Conservation (phyloP, 257 asterid species). For the Nicotiana paniculata region DNA sequence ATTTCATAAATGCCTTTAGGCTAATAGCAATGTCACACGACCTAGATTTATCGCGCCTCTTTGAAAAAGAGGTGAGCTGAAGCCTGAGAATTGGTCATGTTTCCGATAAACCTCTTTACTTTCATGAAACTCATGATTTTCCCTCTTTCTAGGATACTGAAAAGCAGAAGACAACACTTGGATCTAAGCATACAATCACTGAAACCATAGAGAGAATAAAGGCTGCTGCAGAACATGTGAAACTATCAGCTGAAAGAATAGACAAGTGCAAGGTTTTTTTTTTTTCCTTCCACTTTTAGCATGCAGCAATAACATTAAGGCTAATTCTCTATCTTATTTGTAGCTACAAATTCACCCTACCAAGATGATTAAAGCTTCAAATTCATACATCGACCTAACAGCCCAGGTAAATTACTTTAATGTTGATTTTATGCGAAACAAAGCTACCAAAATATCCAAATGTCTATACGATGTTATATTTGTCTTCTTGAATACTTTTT, state of each 20-base stretch:
- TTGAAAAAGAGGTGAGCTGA: conserved; percentile 20
- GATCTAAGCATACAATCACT: conserved; percentile 15
- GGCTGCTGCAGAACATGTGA: conserved; percentile 22
- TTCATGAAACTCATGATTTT: background rate
- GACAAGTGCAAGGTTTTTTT: conserved; percentile 15
- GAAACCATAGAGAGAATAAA: conserved; percentile 22
- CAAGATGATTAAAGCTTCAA: conserved; percentile 11
- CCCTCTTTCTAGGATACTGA: conserved; percentile 9
- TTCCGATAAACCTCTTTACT: background rate
- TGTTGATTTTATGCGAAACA: background rate
- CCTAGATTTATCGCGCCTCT: conserved; percentile 25
- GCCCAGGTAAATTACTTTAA: conserved; percentile 15
- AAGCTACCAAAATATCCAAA: background rate
- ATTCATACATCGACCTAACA: conserved; percentile 15
- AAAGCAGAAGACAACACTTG: conserved; percentile 22
- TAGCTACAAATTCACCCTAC: conserved; percentile 17
- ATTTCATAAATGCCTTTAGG: conserved; percentile 28
- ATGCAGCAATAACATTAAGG: background rate
- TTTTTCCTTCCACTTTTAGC: no score
- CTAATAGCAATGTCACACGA: conserved; percentile 29
- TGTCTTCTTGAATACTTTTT: no score
- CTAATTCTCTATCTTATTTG: background rate
- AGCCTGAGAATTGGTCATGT: background rate
- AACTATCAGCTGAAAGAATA: conserved; percentile 18
- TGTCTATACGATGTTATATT: background rate